A percentile compares a stretch with the other conserved stretches of the same genome.
Conservation (phyloP, 108 stramenopile species). For the Bacterosira constricta region DNA sequence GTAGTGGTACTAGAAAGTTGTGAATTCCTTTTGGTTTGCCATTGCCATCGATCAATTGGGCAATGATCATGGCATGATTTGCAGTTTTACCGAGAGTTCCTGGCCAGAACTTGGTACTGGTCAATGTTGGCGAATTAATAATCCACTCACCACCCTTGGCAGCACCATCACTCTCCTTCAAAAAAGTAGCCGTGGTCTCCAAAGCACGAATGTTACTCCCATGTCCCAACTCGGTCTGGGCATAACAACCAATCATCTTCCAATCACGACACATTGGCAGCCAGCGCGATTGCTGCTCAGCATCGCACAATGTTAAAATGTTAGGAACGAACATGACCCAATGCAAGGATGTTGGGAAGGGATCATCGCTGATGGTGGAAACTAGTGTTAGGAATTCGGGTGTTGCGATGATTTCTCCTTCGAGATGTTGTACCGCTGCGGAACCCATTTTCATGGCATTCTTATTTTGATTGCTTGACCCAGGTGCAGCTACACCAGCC, state of each 20-base stretch:
- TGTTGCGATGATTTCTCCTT: conserved; percentile 61
- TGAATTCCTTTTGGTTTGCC: conserved; percentile 88
- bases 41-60: conserved; percentile 89
- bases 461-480: background rate
- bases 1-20: conserved; percentile 93
- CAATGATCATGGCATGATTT: conserved; percentile 97
- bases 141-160: conserved; percentile 73
- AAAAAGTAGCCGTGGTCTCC: conserved; percentile 95
- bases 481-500: conserved; percentile 57
- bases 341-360: conserved; percentile 77
- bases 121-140: conserved; percentile 88
- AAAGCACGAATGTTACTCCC: conserved; percentile 91
- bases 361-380: conserved; percentile 74
- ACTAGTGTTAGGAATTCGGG: conserved; percentile 66
- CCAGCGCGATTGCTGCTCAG: conserved; percentile 90
- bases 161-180: conserved; percentile 69
- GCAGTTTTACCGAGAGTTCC: conserved; percentile 93
- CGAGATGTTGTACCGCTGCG: conserved; percentile 11
- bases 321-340: conserved; percentile 95
- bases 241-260: conserved; percentile 95
- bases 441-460: background rate
- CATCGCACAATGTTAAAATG: conserved; percentile 82
- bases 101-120: conserved; percentile 95
- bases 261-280: conserved; percentile 91
- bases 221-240: conserved; percentile 96